phyloP scores from a whole-genome alignment of 805 yeast genomes.

The Myxozyma lipomycoides region DNA sequence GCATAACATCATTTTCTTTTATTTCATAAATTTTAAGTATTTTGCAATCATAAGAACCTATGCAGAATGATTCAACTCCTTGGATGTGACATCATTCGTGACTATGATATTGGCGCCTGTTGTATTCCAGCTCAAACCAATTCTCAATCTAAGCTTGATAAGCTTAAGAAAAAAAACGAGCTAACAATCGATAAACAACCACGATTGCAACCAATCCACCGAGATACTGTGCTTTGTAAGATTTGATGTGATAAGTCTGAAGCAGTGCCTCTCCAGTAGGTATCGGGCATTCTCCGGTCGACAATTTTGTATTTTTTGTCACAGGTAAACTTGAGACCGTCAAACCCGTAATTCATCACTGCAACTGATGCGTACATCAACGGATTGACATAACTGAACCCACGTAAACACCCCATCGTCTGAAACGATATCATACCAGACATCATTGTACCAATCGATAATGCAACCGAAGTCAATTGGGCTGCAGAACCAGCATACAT shows the following conservation, averaged over 20 bases:
- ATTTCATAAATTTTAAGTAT: no score
- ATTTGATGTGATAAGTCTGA: slow-evolving; percentile 46
- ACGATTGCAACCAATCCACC: slow-evolving; percentile 32
- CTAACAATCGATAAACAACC: slow-evolving; percentile 32
- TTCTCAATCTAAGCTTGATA: slow-evolving; percentile 10
- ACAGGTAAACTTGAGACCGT: slow-evolving; percentile 51
- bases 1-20: no score
- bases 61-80: no score
- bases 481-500: slow-evolving; percentile 76
- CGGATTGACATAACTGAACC: slow-evolving; percentile 73
- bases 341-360: slow-evolving; percentile 43
- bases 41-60: no score
- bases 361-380: slow-evolving; percentile 50
- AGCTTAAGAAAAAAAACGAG: slow-evolving; percentile 30
- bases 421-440: slow-evolving; percentile 77
- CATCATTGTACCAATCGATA: slow-evolving; percentile 74
- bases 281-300: slow-evolving; percentile 46
- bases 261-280: slow-evolving; percentile 55
- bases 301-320: slow-evolving; percentile 35
- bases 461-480: slow-evolving; percentile 60
- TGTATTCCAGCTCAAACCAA: no score
- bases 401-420: slow-evolving; percentile 66
- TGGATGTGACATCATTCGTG: no score
- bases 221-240: slow-evolving; percentile 22
- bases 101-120: no score